Evolutionary conservation across 495 filamentous ascomycete genomes (phyloP), one percentile per base, ranked within the genome.

Genomic region (Neurospora sp.): DNA sequence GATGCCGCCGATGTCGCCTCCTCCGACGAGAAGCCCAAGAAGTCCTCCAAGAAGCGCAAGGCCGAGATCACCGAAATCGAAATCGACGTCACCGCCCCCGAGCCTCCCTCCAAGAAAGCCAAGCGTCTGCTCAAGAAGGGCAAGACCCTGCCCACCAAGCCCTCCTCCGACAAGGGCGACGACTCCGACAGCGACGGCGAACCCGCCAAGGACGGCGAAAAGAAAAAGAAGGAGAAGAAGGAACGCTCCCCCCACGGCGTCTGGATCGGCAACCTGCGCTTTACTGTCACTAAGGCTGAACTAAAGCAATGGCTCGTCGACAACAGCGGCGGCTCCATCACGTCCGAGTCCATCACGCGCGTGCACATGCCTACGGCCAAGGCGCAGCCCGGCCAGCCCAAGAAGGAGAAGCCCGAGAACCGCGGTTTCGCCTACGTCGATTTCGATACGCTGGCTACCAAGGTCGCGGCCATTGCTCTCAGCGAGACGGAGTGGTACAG

Each of bases 381-480:
- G 70, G 72, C 74, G 1, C 76, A 74, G 39, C 37, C 72, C 59
- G 72, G 72, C 69, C 53, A 66, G 53, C 69, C 74, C 71, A 84
- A 82, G 70, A 81, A 81, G 41, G 75, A 75, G 14, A 79, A 78
- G 53, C 74, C 76, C 22, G 79, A 81, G 74, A 87, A 98, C 82
- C 92, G 89, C 78, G 96, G 96, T 8, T 99, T 97, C 79, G 96
- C 96, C 71, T 98, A 98, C 76, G 90, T 99, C 70, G 96, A 99
- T 78, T 96, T 99, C 78, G 84, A 88, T 14, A 90, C 80, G n/a
- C 77, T 87, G 39, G 86, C 88, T 22, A 89, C 89, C n/a, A 82
- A 92, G 74, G 81, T 90, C 1, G 87, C 91, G 38, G 94, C 93
- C 40, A 81, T 98, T 74, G 89, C 86, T 0, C 83, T 97, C 69